A percentile compares a stretch with the other conserved stretches of the same genome.
phyloP scores from a whole-genome alignment of 23 red algal species.

The Chondrus crispus region DNA sequence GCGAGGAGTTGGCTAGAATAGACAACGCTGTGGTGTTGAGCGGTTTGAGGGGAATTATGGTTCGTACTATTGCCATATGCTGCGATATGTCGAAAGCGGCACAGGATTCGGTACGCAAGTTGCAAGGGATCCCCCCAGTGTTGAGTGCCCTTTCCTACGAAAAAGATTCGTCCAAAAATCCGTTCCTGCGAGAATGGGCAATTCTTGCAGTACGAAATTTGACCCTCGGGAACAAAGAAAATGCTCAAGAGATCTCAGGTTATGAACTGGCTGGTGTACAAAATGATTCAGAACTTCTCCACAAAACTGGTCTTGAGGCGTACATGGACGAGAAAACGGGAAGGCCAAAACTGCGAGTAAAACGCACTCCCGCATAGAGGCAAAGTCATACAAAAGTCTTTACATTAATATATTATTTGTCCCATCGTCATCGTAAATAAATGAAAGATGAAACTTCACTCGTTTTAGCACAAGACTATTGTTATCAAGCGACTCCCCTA shows the following conservation, averaged over 20 bases:
- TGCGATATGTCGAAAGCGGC: slow-evolving; percentile 27
- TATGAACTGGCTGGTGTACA: slow-evolving; percentile 49
- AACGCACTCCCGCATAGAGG: too few relatives aligned
- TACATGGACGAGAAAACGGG: slow-evolving; percentile 41
- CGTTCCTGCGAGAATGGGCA: slow-evolving; percentile 63
- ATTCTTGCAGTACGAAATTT: slow-evolving; percentile 65
- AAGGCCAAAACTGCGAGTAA: slow-evolving; percentile 31
- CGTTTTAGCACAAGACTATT: too few relatives aligned
- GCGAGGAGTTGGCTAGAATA: not conserved
- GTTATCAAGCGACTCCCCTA: too few relatives aligned
- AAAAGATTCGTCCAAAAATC: slow-evolving; percentile 42
- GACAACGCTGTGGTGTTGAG: not conserved
- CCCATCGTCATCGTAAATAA: too few relatives aligned
- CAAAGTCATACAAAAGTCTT: too few relatives aligned
- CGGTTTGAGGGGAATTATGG: slow-evolving; percentile 29
- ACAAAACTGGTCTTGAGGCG: slow-evolving; percentile 50
- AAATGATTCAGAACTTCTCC: slow-evolving; percentile 37
- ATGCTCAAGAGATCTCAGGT: slow-evolving; percentile 55
- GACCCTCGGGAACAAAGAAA: slow-evolving; percentile 32
- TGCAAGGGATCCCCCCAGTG: slow-evolving; percentile 40
- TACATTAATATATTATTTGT: too few relatives aligned
- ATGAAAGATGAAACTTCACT: too few relatives aligned
- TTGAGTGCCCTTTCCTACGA: slow-evolving; percentile 61
- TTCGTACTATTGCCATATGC: slow-evolving; percentile 42
- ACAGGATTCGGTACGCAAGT: slow-evolving; percentile 53